Evolutionary conservation across 805 yeast species (phyloP), one percentile per base, ranked within the genome.

Genomic region (Lipomyces spencermartinsiae): DNA sequence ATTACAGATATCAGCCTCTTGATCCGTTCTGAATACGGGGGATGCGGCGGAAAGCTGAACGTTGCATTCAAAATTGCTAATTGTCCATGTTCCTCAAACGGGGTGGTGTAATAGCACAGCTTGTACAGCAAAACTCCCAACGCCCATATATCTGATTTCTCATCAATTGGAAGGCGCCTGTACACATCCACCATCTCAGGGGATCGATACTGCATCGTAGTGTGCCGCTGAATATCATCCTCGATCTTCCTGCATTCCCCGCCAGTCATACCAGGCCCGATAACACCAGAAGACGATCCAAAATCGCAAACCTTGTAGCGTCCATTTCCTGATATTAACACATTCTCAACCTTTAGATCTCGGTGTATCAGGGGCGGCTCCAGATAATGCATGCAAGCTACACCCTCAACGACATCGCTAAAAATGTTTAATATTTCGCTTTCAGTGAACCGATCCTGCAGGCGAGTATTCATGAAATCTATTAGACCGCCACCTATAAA

Each of bases 81-180:
- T 72, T 92, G 97, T 53, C 92, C 92, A 56, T 90, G 88, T 58
- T 80, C 76, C 79, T 94, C 99, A 78, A 95, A 94, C 1, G 99
- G 99, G 0, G 99, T 94, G 0, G 90, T 93, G 78, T 92, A 94
- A 80, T 90, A 94, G 79, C 97, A 89, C 69, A 94, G 82, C 77
- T 94, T 94, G 82, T 91, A 94, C 61, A 95, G 82, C 70, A 95
- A 91, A 39, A 95, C 89, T 10, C 99, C 99, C 59, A 94, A 80
- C 0, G 99, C 99, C 99, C 99, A 94, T 59, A 94, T 91, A 79
- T 94, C 99, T 7, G 94, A 84, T 78, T 92, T 92, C 74, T 93
- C 96, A 78, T 94, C 95, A 54, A 94, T 90, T 1, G 97, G 95
- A 59, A 87, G 80, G 6, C 93, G 91, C 59, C 92, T 82, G 76